Conservation (phyloP, 495 filamentous ascomycete genomes). For the Cairneyella variabilis region DNA sequence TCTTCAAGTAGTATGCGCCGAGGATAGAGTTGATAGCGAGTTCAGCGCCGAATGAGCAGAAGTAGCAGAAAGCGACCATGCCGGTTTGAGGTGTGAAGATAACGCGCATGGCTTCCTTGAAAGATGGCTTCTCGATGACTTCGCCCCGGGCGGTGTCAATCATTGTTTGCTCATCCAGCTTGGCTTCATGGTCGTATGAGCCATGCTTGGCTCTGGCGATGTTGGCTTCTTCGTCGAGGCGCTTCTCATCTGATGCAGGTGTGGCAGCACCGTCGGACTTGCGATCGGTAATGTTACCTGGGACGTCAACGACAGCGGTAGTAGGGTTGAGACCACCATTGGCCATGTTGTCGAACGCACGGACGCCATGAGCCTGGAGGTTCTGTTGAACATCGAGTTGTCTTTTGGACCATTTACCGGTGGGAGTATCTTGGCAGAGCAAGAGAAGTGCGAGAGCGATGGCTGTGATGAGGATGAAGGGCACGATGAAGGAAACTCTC, state of each 20-base stretch:
- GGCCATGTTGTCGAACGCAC: slow-evolving; percentile 20
- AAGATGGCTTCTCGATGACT: slow-evolving; percentile 60
- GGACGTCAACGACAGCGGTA: slow-evolving; percentile 42
- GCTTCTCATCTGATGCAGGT: slow-evolving; percentile 35
- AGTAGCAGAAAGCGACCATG: slow-evolving; percentile 67
- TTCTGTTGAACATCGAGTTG: slow-evolving; percentile 43
- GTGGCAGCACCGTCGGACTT: slow-evolving; percentile 34
- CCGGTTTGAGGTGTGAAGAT: slow-evolving; percentile 63
- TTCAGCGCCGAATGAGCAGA: slow-evolving; percentile 83
- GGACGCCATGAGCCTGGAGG: slow-evolving; percentile 34
- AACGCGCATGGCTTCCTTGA: slow-evolving; percentile 54
- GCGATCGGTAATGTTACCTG: slow-evolving; percentile 28
- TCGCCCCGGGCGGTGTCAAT: slow-evolving; percentile 57
- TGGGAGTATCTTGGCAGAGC: slow-evolving; percentile 80
- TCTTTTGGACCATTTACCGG: slow-evolving; percentile 77
- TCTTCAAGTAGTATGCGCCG: slow-evolving; percentile 71
- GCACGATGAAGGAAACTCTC: slow-evolving; percentile 81
- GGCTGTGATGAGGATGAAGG: slow-evolving; percentile 68
- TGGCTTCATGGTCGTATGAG: slow-evolving; percentile 46
- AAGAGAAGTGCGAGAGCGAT: slow-evolving; percentile 66
- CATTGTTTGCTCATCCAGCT: slow-evolving; percentile 51
- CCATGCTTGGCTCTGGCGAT: slow-evolving; percentile 29
- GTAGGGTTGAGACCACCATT: background rate
- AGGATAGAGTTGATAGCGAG: slow-evolving; percentile 83
- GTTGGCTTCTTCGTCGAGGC: slow-evolving; percentile 23